Evolutionary conservation across 805 yeast genomes (phyloP).

Genomic region (Candida saitoana): DNA sequence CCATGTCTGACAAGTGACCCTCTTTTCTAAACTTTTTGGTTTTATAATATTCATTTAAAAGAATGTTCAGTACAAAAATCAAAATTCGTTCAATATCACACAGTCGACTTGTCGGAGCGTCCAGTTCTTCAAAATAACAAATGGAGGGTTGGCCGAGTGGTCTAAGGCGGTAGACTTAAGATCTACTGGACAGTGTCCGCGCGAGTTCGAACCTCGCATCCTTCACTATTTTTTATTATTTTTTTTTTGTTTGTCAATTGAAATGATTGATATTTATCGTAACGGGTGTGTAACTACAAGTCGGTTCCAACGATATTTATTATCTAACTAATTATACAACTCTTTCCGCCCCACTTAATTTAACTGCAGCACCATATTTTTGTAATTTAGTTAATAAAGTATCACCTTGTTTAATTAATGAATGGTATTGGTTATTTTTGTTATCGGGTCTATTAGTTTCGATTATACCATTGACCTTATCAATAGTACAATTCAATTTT

Average conservation of each 20-base stretch:
- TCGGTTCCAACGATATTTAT: neutral
- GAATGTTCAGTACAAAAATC: too few relatives aligned
- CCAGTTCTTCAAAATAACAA: neutral
- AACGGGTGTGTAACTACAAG: too few relatives aligned
- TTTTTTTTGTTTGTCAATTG: constrained; percentile 5
- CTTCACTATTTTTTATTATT: constrained; percentile 41
- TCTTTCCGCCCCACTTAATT: constrained; percentile 86
- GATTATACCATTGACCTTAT: constrained; percentile 89
- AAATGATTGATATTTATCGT: neutral
- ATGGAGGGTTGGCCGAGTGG: constrained; percentile 52
- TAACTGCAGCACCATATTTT: constrained; percentile 95
- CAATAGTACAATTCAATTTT: constrained; percentile 92
- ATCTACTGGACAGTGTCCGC: constrained; percentile 49
- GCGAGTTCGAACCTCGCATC: constrained; percentile 54
- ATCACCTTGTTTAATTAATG: constrained; percentile 88
- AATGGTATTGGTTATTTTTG: constrained; percentile 90
- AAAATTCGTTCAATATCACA: neutral
- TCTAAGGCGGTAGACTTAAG: constrained; percentile 51
- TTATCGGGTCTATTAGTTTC: constrained; percentile 96
- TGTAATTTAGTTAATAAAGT: constrained; percentile 87
- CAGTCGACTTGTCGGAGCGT: neutral
- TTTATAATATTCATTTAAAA: too few relatives aligned
- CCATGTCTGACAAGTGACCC: too few relatives aligned
- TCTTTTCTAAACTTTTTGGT: too few relatives aligned
- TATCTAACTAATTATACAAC: constrained; percentile 23